Conservation (phyloP, 225 moss, liverwort and hornwort genomes). For the Neckera pumila region DNA sequence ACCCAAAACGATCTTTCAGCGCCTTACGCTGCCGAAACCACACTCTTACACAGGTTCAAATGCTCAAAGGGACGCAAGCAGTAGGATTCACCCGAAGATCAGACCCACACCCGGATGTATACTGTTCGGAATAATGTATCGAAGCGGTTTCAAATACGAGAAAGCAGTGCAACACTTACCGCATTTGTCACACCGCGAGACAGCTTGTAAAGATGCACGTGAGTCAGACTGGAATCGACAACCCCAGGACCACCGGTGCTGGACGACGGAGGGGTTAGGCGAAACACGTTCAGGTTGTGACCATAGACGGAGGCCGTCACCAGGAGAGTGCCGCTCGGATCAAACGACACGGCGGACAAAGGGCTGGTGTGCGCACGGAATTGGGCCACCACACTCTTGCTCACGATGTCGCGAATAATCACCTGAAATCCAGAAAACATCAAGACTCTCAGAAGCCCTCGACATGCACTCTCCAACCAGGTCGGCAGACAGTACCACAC, state of each 20-base stretch:
- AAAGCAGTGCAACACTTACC: slow-evolving; percentile 19
- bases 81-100: background rate
- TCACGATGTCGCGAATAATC: slow-evolving; percentile 91
- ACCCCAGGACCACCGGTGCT: background rate
- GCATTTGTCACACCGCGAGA: slow-evolving; percentile 91
- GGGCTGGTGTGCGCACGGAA: slow-evolving; percentile 96
- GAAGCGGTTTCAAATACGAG: too few relatives aligned
- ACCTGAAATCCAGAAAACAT: slow-evolving; percentile 22
- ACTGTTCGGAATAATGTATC: background rate
- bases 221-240: slow-evolving; percentile 28
- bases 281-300: slow-evolving; percentile 95
- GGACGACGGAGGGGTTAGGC: slow-evolving; percentile 60
- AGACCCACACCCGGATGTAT: background rate
- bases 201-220: slow-evolving; percentile 92
- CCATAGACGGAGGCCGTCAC: slow-evolving; percentile 95
- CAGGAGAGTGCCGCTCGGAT: slow-evolving; percentile 95
- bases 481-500: background rate
- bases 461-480: background rate
- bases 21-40: background rate
- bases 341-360: slow-evolving; percentile 80
- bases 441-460: background rate
- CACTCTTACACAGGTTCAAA: background rate
- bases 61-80: background rate
- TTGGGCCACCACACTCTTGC: slow-evolving; percentile 77
- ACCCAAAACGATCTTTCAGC: too few relatives aligned